A percentile compares a stretch with the other conserved stretches of the same genome.
Evolutionary conservation across 2,329 filamentous ascomycete genomes (phyloP).

Genomic region (Lasiodiplodia citricola): DNA sequence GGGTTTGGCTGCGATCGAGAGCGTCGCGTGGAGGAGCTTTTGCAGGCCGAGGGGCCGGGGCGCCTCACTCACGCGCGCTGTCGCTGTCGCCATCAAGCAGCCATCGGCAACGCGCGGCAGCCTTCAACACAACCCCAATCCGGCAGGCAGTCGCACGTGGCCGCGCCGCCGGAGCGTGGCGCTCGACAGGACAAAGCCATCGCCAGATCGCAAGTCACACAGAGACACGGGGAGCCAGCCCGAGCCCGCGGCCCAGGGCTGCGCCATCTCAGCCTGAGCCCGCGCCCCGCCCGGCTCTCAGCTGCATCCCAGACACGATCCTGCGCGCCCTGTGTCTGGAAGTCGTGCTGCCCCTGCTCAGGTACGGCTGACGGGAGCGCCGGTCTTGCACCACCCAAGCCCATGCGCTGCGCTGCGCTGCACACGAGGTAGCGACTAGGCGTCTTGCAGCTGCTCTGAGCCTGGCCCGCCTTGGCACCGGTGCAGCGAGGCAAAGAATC

Average conservation of each 20-base stretch:
- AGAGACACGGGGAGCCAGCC: not conserved
- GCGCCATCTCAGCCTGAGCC: not conserved
- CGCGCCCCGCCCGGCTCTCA: not conserved
- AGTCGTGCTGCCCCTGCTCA: not conserved
- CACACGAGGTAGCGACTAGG: not conserved
- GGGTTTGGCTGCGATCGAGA: not conserved
- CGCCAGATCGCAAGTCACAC: not conserved
- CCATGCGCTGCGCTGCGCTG: not conserved
- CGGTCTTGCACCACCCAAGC: not conserved
- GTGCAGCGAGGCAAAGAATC: not conserved
- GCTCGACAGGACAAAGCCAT: not conserved
- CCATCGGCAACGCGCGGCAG: constrained; percentile 1
- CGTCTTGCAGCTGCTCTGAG: not conserved
- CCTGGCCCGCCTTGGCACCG: not conserved
- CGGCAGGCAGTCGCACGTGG: constrained; percentile 4
- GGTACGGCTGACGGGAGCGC: not conserved
- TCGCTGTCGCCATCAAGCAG: not conserved
- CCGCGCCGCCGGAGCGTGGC: not conserved
- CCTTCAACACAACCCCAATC: not conserved
- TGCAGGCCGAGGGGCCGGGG: not conserved
- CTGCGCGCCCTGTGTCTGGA: not conserved
- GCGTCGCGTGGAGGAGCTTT: not conserved
- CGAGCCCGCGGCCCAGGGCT: not conserved
- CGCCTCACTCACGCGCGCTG: not conserved
- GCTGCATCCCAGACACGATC: not conserved